These are phyloP conservation scores for Torulaspora gathmanii DNA, from an alignment of 805 yeast genomes.

Conservation along the genomic window DNA sequence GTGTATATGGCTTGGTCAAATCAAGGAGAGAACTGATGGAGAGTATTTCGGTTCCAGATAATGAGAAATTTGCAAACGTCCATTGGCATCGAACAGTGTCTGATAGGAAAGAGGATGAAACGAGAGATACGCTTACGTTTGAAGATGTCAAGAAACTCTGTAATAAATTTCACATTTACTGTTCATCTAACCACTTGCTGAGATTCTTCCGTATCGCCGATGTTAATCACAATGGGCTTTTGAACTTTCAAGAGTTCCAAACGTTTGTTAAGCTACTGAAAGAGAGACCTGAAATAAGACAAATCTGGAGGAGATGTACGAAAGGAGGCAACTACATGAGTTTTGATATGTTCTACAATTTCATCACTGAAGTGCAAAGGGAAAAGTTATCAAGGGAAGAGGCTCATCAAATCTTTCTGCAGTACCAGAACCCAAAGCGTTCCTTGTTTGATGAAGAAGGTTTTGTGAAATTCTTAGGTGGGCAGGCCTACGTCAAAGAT, in stretches of 20 bases:
- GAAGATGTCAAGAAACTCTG: slow-evolving; percentile 65
- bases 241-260: slow-evolving; percentile 72
- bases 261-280: slow-evolving; percentile 65
- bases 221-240: slow-evolving; percentile 42
- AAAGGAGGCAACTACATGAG: slow-evolving; percentile 21
- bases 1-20: slow-evolving; percentile 50
- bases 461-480: slow-evolving; percentile 32
- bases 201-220: slow-evolving; percentile 54
- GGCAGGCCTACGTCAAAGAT: slow-evolving; percentile 28
- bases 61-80: slow-evolving; percentile 54
- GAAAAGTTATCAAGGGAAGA: slow-evolving; percentile 38
- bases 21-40: slow-evolving; percentile 59
- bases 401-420: slow-evolving; percentile 37
- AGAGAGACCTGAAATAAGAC: slow-evolving; percentile 54
- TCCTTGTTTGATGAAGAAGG: slow-evolving; percentile 19
- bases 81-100: slow-evolving; percentile 57
- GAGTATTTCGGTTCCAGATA: slow-evolving; percentile 54
- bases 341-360: slow-evolving; percentile 38
- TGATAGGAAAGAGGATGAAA: slow-evolving; percentile 32
- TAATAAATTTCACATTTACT: slow-evolving; percentile 64
- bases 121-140: slow-evolving; percentile 46
- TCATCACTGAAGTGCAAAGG: slow-evolving; percentile 45
- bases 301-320: slow-evolving; percentile 44
- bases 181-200: slow-evolving; percentile 45
- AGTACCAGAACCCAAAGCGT: slow-evolving; percentile 29